Evolutionary conservation across 1,139 yeast species (phyloP).

Genomic region (Magnusiomyces suaveolens): DNA sequence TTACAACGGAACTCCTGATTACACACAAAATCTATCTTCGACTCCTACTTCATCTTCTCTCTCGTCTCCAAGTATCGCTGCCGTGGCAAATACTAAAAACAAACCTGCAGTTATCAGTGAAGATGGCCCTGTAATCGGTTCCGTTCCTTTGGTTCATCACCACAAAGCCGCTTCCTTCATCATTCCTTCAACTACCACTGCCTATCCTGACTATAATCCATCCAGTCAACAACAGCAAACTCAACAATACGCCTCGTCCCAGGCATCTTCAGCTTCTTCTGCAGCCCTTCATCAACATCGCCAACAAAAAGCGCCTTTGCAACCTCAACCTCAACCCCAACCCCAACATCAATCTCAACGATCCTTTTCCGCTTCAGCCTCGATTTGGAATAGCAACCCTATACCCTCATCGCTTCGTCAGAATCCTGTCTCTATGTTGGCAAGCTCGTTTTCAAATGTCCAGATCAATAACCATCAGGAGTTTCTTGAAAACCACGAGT

Average conservation of each 20-base stretch:
- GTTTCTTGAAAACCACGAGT: neutral
- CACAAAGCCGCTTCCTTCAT: conserved; percentile 2
- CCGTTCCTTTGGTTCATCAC: conserved; percentile 1
- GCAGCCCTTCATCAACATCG: conserved; percentile 7
- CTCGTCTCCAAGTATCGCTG: neutral
- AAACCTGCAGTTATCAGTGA: neutral
- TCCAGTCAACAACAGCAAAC: neutral
- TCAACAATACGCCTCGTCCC: neutral
- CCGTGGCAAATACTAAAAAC: neutral
- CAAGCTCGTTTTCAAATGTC: conserved; percentile 9
- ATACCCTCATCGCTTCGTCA: conserved; percentile 10
- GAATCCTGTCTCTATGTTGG: conserved; percentile 10
- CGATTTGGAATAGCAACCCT: neutral
- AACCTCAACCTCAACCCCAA: neutral
- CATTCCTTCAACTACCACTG: neutral
- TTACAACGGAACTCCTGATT: conserved; percentile 1
- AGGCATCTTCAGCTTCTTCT: conserved; percentile 1
- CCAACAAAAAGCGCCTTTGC: neutral
- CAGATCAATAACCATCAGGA: neutral
- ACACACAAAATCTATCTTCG: conserved; percentile 1
- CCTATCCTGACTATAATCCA: neutral
- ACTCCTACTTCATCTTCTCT: neutral
- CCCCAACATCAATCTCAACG: conserved; percentile 1
- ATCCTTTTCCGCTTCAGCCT: conserved; percentile 5
- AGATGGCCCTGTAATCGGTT: conserved; percentile 1